These are phyloP conservation scores for Myrica gale DNA, from an alignment of 306 rosid genomes.

Conservation along the genomic window DNA sequence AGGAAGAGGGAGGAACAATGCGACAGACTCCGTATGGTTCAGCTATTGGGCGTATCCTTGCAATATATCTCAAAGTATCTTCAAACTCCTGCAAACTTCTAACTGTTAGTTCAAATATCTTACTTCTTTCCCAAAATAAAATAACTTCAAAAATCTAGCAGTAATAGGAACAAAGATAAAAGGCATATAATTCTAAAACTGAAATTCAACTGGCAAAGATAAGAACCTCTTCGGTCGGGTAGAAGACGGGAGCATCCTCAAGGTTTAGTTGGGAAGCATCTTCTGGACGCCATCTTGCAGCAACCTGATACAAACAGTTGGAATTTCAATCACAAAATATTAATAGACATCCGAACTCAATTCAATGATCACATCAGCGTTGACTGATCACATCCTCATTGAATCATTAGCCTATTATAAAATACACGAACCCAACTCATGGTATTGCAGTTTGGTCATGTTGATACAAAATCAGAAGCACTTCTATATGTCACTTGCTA, in stretches of 20 bases:
- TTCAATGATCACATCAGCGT: conserved; percentile 7
- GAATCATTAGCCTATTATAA: conserved; percentile 15
- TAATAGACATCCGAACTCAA: conserved; percentile 15
- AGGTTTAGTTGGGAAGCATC: conserved; percentile 63
- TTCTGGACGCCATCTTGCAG: conserved; percentile 90
- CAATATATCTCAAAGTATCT: conserved; percentile 82
- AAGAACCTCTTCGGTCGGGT: conserved; percentile 89
- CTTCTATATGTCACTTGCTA: conserved; percentile 19
- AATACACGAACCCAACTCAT: conserved; percentile 14
- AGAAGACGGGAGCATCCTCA: conserved; percentile 87
- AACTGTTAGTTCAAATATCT: conserved; percentile 28
- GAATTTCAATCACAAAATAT: conserved; percentile 32
- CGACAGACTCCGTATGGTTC: conserved; percentile 95
- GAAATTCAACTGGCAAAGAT: conserved; percentile 26
- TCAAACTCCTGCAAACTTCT: conserved; percentile 70
- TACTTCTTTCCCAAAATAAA: conserved; percentile 31
- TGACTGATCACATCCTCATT: conserved; percentile 12
- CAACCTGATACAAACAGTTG: conserved; percentile 57
- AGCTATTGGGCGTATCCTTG: conserved; percentile 74
- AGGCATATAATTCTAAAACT: conserved; percentile 15
- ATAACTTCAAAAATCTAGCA: conserved; percentile 15
- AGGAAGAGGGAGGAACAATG: conserved; percentile 92
- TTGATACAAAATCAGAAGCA: conserved; percentile 16
- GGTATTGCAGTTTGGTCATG: neutral
- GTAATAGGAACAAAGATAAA: conserved; percentile 22